Base-by-base conservation (phyloP, 192 early-diverging fungal genomes). In the Obelidium mucronatum region DNA sequence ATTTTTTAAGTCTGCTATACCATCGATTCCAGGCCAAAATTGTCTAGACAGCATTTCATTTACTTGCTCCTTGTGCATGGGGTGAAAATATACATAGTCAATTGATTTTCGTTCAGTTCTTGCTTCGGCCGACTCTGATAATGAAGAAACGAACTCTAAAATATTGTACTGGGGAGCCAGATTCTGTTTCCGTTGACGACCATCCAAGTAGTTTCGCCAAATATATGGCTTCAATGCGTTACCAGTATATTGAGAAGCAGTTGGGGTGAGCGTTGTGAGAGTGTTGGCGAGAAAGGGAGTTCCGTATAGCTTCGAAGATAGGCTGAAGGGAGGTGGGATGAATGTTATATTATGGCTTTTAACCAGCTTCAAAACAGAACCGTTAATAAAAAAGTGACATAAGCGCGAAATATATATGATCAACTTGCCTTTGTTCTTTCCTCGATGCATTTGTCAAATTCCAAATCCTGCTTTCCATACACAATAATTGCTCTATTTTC, bases 1-100 rank as follows among this genome's bases (percentile, higher is more conserved):
- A 44, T 19, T 73, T 33, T 76, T n/a, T n/a, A n/a, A n/a, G n/a
- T n/a, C n/a, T n/a, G n/a, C n/a, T 51, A 33, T 86, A 90, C 90
- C 87, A 73, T 96, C 94, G 64, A 97, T 94, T 13, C 92, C 93
- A 11, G 91, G 91, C 96, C 96, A 97, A 79, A 97, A 96, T 24
- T 88, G 87, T 40, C 87, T 80, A 40, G 86, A 86, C 22, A 97
- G 80, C 33, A 93, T 77, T 60, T 83, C 88, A 76, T 97, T 96
- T 8, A 94, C 93, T 63, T 92, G 91, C 13, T 62, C 60, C 28
- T 94, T 74, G 78, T 93, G 92, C 67, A 85, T 83, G 33, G 66
- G 77, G 63, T 92, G 87, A 69, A 97, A 89, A 75, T 93, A 90
- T 35, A 91, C 88, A 44, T 92, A 97, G 73, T 95, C 93, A 37